Evolutionary conservation across 306 rosid species (phyloP).

Genomic region (Ziziphus jujuba): DNA sequence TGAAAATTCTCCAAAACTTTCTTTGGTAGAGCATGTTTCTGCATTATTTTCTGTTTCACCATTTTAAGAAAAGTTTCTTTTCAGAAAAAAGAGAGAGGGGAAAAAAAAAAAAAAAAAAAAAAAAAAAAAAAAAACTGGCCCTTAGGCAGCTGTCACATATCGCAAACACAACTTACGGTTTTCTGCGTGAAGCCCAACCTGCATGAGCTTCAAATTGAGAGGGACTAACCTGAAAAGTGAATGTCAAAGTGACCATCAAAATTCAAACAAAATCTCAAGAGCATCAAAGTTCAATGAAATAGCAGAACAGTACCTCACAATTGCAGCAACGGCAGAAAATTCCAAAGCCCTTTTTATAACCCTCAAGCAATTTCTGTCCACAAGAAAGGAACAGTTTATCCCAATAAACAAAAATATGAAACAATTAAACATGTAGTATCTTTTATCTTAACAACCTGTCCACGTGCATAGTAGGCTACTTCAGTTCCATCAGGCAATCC

Average conservation of each 20-base stretch:
- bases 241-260: slow-evolving; percentile 20
- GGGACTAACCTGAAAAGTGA: slow-evolving; percentile 84
- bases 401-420: slow-evolving; percentile 6
- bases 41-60: not conserved
- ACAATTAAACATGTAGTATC: slow-evolving; percentile 28
- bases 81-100: no score
- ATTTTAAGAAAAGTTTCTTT: not conserved
- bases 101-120: no score
- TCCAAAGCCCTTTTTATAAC: slow-evolving; percentile 83
- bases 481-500: slow-evolving; percentile 97
- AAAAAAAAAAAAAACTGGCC: not conserved
- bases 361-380: slow-evolving; percentile 88
- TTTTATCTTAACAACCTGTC: slow-evolving; percentile 63
- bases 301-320: slow-evolving; percentile 55
- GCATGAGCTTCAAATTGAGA: slow-evolving; percentile 97
- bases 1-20: not conserved
- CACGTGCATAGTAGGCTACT: slow-evolving; percentile 95
- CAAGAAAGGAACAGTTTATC: slow-evolving; percentile 19
- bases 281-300: slow-evolving; percentile 24
- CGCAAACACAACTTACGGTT: slow-evolving; percentile 74
- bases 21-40: not conserved
- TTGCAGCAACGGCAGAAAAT: slow-evolving; percentile 92
- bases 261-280: slow-evolving; percentile 10
- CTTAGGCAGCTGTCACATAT: slow-evolving; percentile 18
- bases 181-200: slow-evolving; percentile 94